Evolutionary conservation across 2,329 filamentous ascomycete genomes (phyloP).

Genomic region (Fusarium torulosum): DNA sequence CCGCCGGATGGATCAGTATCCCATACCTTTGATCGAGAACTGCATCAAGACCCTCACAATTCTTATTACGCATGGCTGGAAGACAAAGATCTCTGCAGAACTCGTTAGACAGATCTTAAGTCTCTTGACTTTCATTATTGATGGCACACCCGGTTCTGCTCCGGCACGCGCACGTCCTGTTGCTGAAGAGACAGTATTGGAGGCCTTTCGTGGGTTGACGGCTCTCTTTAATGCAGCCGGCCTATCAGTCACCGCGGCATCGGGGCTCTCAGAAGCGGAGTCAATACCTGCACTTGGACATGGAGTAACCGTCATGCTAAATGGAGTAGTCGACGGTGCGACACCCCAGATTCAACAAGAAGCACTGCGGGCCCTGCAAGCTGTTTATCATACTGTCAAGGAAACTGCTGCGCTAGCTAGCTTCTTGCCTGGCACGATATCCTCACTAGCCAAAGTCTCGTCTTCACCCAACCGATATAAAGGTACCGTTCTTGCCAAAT

Average conservation of each 20-base stretch:
- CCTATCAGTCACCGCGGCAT: conserved; percentile 62
- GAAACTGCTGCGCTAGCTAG: conserved; percentile 82
- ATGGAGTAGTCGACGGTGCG: conserved; percentile 73
- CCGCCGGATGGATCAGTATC: conserved; percentile 77
- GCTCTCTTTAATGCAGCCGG: conserved; percentile 73
- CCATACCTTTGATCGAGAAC: conserved; percentile 79
- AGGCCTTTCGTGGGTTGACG: conserved; percentile 77
- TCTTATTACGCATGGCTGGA: conserved; percentile 85
- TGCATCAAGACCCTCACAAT: conserved; percentile 80
- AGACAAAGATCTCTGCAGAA: conserved; percentile 74
- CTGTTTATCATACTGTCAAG: conserved; percentile 72
- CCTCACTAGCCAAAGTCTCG: conserved; percentile 80
- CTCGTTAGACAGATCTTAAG: conserved; percentile 88
- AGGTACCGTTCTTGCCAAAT: conserved; percentile 70
- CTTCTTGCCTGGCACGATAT: conserved; percentile 90
- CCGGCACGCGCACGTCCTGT: conserved; percentile 59
- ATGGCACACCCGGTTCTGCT: conserved; percentile 71
- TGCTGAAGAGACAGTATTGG: conserved; percentile 80
- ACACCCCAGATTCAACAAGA: conserved; percentile 78
- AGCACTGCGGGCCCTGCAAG: conserved; percentile 73
- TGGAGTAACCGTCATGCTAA: conserved; percentile 82
- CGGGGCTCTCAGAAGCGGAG: conserved; percentile 65
- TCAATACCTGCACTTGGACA: conserved; percentile 85
- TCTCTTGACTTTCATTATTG: conserved; percentile 83
- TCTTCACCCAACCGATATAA: conserved; percentile 73